These are phyloP conservation scores for Fusarium sp. DNA, from an alignment of 2,329 filamentous ascomycete genomes.

Conservation along the genomic window DNA sequence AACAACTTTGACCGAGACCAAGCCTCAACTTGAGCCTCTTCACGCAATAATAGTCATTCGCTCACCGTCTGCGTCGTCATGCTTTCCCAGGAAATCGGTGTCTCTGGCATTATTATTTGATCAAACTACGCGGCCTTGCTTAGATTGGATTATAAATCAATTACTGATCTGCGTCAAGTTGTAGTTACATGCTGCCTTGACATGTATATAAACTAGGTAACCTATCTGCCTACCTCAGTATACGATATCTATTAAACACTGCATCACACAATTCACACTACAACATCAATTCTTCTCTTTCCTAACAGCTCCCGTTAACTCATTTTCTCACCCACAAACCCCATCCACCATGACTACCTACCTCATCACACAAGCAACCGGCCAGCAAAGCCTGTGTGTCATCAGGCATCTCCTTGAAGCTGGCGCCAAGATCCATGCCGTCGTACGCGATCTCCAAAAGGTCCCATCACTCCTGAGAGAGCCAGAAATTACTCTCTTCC, in stretches of 20 bases:
- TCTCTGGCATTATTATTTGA: not conserved
- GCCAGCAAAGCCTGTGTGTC: constrained; percentile 46
- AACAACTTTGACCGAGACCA: constrained; percentile 30
- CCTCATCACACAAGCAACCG: constrained; percentile 51
- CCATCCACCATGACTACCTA: constrained; percentile 46
- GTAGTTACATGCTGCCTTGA: not conserved
- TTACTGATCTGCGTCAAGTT: not conserved
- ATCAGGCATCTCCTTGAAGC: constrained; percentile 51
- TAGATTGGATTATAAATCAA: not conserved
- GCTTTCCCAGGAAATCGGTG: not conserved
- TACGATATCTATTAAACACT: not conserved
- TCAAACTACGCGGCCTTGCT: not conserved
- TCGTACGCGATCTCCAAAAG: constrained; percentile 51
- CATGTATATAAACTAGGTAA: not conserved
- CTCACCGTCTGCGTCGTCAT: not conserved
- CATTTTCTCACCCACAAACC: not conserved
- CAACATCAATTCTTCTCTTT: not conserved
- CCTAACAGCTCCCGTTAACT: not conserved
- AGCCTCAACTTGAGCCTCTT: not conserved
- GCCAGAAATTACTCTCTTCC: constrained; percentile 48
- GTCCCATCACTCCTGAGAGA: constrained; percentile 41
- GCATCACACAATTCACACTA: not conserved
- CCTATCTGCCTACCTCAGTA: not conserved
- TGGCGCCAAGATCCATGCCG: constrained; percentile 50
- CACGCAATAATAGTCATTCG: not conserved